Evolutionary conservation across 768 basidiomycete genomes (phyloP).

Genomic region (Suillus ampliporus): DNA sequence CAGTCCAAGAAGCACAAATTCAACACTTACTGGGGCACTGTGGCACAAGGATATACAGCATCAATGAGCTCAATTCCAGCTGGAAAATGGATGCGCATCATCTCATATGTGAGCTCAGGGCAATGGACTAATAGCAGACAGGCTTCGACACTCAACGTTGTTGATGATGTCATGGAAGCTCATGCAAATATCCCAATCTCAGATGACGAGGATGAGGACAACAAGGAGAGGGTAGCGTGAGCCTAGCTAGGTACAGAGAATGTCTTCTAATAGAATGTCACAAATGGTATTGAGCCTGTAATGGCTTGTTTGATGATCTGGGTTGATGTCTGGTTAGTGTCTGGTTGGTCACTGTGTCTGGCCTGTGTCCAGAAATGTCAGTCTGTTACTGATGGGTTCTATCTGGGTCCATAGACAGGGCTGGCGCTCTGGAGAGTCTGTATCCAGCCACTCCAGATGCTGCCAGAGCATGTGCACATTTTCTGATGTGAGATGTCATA

Average conservation of each 20-base stretch:
- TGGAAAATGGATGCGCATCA: slow-evolving; percentile 8
- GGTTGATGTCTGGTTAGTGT: not conserved
- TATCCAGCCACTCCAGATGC: slow-evolving; percentile 2
- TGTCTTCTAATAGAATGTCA: slow-evolving; percentile 1
- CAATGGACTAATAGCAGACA: not conserved
- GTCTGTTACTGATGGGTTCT: slow-evolving; percentile 2
- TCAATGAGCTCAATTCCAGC: slow-evolving; percentile 2
- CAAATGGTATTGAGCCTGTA: not conserved
- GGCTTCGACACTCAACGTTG: not conserved
- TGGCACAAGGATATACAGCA: slow-evolving; percentile 4
- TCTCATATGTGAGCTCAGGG: not conserved
- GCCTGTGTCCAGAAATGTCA: not conserved
- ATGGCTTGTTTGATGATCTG: not conserved
- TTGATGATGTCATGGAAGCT: slow-evolving; percentile 3
- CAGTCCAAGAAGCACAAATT: slow-evolving; percentile 3
- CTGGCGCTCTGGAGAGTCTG: slow-evolving; percentile 1
- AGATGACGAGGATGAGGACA: not conserved
- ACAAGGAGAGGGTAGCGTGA: not conserved
- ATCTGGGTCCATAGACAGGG: slow-evolving; percentile 1
- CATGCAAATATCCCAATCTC: not conserved
- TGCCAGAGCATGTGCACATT: slow-evolving; percentile 4
- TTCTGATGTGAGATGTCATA: no score
- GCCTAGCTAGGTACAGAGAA: slow-evolving; percentile 3
- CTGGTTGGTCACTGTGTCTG: slow-evolving; percentile 3
- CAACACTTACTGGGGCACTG: slow-evolving; percentile 3